Base-by-base conservation (phyloP, 345 rosid species). In the Capsella bursapastoris region DNA sequence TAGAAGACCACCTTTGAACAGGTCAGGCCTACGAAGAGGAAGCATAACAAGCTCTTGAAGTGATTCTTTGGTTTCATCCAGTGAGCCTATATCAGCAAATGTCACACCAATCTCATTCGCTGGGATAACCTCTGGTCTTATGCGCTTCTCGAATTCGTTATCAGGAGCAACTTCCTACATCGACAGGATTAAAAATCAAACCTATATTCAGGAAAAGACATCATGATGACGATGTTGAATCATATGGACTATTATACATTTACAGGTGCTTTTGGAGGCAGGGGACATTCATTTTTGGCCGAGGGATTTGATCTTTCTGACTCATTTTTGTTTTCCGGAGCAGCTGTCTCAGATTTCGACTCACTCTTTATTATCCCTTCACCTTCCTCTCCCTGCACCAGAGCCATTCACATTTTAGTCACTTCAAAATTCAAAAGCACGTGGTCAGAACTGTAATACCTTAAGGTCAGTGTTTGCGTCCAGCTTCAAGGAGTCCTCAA, bases 31-130 rank as follows among this genome's bases (percentile, higher is more conserved):
- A 63, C 96, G 88, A 34, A 96, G 93, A 68, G 99, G 99, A 63
- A 96, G 99, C 98, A 96, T 96, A 70, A 96, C 99, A 35, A 90
- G 89, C 80, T 96, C 99, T 80, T 96, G 98, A 37, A 96, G 93
- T 3, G 99, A 92, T 78, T 96, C 98, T 82, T 96, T 96, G 29
- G 66, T 89, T 74, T 96, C 99, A 61, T 92, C 91, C 72, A 96
- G 41, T 49, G 98, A 88, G 61, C 99, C 98, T 58, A 96, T 88
- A 79, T 96, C 98, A n/a, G 91, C 85, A 82, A 96, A 96, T 41
- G 97, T 96, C 66, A 96, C 99, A 52, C 99, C 99, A 60, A 96
- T 90, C 81, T 96, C 96, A 74, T 63, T 88, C 27, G 99, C 95
- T 12, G 99, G 97, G 78, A 96, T 90, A 82, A 96, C 98, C 81